Evolutionary conservation across 148 eudicot genomes (phyloP), one percentile per base, ranked within the genome.

Genomic region (Bassia scoparia): DNA sequence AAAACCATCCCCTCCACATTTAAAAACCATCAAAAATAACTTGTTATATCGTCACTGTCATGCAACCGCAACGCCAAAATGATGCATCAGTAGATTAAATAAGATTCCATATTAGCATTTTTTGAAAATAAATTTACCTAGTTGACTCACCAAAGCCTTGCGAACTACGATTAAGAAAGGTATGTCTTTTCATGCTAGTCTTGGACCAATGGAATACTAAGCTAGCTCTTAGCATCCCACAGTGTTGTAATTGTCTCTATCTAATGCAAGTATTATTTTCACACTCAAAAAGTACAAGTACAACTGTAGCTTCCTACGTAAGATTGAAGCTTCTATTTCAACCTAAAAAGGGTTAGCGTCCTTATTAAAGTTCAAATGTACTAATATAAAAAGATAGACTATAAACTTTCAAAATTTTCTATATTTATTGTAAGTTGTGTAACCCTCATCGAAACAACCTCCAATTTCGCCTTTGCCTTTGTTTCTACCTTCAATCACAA

Each of bases 181-280:
- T 92, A 74, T 90, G 97, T 74, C 89, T 86, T n/a, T 76, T 96
- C 99, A 67, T 96, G 99, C n/a, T 67, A 96, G 74, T 79, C 84
- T 92, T 20, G 99, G 91, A n/a, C 97, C 99, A 96, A 73, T 96
- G 99, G 70, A 54, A 88, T 46, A 96, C 90, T 67, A 92, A 77
- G 74, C 84, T 85, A 35, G 97, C 92, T 77, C 83, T 84, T 96
- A 2, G 96, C 97, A 83, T 96, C 99, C 99, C 99, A 96, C 37
- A 96, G 91, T 78, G n/a, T 96, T 96, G 50, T 92, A 97, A 80
- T n/a, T n/a, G n/a, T 96, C 99, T 43, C 99, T 97, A 81, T 92
- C 99, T n/a, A n/a, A n/a, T n/a, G n/a, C n/a, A n/a, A n/a, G n/a
- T n/a, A n/a, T n/a, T n/a, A n/a, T n/a, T n/a, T n/a, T n/a, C n/a